Conservation (phyloP, 2,329 filamentous ascomycete species). For the Leptographium wingfieldii region DNA sequence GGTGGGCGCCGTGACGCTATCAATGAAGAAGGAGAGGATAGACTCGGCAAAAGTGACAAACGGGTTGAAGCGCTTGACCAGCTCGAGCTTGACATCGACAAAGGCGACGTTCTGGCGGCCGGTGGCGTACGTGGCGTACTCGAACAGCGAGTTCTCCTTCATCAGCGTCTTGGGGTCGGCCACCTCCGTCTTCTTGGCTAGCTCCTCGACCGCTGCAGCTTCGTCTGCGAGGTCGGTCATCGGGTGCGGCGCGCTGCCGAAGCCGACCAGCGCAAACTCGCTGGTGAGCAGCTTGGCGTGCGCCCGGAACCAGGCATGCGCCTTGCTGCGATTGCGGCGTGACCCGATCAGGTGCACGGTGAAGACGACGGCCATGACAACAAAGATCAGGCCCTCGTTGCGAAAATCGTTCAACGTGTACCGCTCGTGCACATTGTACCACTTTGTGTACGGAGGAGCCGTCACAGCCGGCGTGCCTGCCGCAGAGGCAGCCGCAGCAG, state of each 20-base stretch:
- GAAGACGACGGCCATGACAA: slow-evolving; percentile 61
- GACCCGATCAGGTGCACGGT: slow-evolving; percentile 72
- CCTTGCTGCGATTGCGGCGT: slow-evolving; percentile 65
- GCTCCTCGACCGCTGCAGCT: slow-evolving; percentile 53
- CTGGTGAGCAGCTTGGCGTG: slow-evolving; percentile 58
- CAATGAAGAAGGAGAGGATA: slow-evolving; percentile 63
- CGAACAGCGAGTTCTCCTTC: slow-evolving; percentile 77
- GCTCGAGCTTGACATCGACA: slow-evolving; percentile 67
- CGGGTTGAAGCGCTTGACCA: slow-evolving; percentile 83
- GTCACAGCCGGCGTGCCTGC: slow-evolving; percentile 30
- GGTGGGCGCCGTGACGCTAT: slow-evolving; percentile 53
- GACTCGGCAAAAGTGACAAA: slow-evolving; percentile 48
- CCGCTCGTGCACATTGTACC: slow-evolving; percentile 95
- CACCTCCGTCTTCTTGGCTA: slow-evolving; percentile 20
- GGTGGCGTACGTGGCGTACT: slow-evolving; percentile 78
- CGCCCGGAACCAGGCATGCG: slow-evolving; percentile 65
- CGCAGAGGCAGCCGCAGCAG: slow-evolving; percentile 24
- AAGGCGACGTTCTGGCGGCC: slow-evolving; percentile 90
- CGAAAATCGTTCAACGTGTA: slow-evolving; percentile 74
- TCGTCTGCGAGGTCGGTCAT: slow-evolving; percentile 34
- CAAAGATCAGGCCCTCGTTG: slow-evolving; percentile 71
- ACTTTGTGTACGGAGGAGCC: slow-evolving; percentile 67
- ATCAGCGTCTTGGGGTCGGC: slow-evolving; percentile 44
- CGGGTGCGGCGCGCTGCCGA: slow-evolving; percentile 38
- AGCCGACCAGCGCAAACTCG: slow-evolving; percentile 85